These are phyloP conservation scores for Ophiosphaerella korrae DNA, from an alignment of 2,329 filamentous ascomycete genomes.

Conservation along the genomic window DNA sequence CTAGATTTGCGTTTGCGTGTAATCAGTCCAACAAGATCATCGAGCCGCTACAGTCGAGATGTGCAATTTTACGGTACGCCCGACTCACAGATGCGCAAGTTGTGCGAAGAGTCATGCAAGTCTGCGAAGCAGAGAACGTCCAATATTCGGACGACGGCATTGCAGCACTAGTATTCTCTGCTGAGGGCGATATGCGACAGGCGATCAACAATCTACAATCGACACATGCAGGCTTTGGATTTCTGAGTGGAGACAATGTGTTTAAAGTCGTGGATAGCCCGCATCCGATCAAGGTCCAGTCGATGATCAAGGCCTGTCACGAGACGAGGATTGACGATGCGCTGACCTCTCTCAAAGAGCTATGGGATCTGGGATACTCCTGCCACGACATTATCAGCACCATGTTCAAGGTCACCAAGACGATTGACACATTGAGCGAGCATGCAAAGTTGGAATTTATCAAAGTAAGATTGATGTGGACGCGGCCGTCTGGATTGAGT, in stretches of 20 bases:
- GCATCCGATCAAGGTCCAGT: conserved; percentile 97
- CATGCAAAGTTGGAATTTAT: conserved; percentile 97
- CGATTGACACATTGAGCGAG: conserved; percentile 87
- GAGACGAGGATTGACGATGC: conserved; percentile 89
- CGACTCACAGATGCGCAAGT: conserved; percentile 91
- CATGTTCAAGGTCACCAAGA: conserved; percentile 99
- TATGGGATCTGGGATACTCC: conserved; percentile 96
- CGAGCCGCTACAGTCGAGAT: conserved; percentile 95
- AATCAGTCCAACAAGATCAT: conserved; percentile 99
- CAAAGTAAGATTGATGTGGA: conserved; percentile 53
- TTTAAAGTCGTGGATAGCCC: conserved; percentile 97
- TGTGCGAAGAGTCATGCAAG: conserved; percentile 86
- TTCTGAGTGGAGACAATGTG: conserved; percentile 97
- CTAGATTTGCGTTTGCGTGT: conserved; percentile 95
- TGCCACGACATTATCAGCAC: conserved; percentile 98
- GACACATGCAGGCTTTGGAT: conserved; percentile 89
- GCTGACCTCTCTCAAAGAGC: conserved; percentile 81
- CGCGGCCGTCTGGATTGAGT: neutral
- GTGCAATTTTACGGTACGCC: conserved; percentile 92
- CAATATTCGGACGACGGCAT: conserved; percentile 91
- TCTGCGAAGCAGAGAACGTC: conserved; percentile 90
- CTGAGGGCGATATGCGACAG: conserved; percentile 98
- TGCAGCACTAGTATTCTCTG: conserved; percentile 94
- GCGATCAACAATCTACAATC: conserved; percentile 98
- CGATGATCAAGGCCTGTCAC: conserved; percentile 96